Conservation (phyloP, 768 basidiomycete species). For the Mycena capillaripes region DNA sequence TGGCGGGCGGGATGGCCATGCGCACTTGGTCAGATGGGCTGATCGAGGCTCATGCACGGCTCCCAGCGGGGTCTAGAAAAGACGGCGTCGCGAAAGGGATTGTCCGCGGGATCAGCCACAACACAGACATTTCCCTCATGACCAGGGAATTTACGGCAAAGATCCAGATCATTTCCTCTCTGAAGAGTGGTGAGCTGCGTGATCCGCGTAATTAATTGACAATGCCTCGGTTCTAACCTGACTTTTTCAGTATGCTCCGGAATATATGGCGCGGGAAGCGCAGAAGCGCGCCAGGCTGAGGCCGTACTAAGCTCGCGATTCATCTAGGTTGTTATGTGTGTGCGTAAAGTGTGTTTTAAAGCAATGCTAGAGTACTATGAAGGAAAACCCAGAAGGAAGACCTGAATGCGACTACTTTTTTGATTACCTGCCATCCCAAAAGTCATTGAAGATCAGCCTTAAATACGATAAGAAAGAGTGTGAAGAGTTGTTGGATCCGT, state of each 20-base stretch:
- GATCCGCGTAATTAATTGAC: constrained; percentile 26
- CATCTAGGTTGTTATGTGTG: constrained; percentile 46
- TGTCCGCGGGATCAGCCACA: constrained; percentile 64
- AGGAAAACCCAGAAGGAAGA: constrained; percentile 15
- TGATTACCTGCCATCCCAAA: neutral
- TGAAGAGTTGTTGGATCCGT: neutral
- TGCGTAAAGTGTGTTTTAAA: constrained; percentile 12
- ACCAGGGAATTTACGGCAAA: constrained; percentile 67
- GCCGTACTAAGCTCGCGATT: constrained; percentile 68
- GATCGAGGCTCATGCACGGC: constrained; percentile 56
- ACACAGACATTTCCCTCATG: constrained; percentile 63
- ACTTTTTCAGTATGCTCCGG: constrained; percentile 59
- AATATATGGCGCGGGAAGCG: constrained; percentile 48
- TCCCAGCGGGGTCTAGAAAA: constrained; percentile 49
- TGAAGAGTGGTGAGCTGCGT: constrained; percentile 61
- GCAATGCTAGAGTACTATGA: constrained; percentile 12
- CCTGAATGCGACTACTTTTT: constrained; percentile 18
- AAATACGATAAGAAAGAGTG: constrained; percentile 11
- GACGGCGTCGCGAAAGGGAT: constrained; percentile 63
- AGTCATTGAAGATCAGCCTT: neutral
- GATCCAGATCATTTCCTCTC: constrained; percentile 64
- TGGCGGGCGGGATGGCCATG: constrained; percentile 70
- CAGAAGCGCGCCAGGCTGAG: constrained; percentile 60
- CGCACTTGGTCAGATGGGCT: constrained; percentile 67
- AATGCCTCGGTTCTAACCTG: constrained; percentile 9